Percentiles rank a stretch among this genome's conserved stretches.
These are phyloP conservation scores for Colletotrichum liaoningense DNA, from an alignment of 2,329 filamentous ascomycete genomes.

Conservation along the genomic window DNA sequence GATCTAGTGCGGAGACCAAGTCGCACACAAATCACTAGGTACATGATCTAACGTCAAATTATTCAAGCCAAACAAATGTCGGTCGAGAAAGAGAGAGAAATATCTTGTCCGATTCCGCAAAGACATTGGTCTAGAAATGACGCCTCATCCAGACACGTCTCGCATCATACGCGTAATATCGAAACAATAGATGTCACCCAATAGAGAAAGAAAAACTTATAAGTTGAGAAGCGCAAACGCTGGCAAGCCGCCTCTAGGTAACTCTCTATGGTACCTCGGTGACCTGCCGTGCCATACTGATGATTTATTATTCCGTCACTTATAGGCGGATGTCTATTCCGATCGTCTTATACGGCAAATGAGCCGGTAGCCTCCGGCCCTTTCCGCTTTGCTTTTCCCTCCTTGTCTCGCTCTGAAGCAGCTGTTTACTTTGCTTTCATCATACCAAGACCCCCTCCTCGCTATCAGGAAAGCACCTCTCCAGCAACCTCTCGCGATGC, in stretches of 20 bases:
- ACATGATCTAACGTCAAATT: too few species aligned
- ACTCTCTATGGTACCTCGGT: neutral
- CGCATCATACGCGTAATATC: neutral
- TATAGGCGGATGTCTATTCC: neutral
- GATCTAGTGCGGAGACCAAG: too few species aligned
- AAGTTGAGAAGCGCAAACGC: neutral
- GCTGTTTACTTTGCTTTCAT: neutral
- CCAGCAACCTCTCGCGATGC: conserved; percentile 50
- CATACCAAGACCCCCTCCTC: conserved; percentile 15
- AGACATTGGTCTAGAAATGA: neutral
- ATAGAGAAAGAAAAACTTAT: neutral
- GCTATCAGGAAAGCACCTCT: conserved; percentile 16
- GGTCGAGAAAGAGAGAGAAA: too few species aligned
- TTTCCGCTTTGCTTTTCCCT: neutral
- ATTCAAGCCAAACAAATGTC: too few species aligned
- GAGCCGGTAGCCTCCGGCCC: neutral
- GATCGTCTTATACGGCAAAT: neutral
- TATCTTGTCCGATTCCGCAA: too few species aligned
- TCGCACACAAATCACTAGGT: too few species aligned
- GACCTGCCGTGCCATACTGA: neutral
- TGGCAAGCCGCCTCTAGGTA: neutral
- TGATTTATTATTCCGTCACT: neutral
- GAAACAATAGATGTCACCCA: neutral
- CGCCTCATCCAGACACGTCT: neutral
- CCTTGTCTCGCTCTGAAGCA: neutral